Conservation (phyloP, 1,139 yeast genomes). For the Zygoascus sp. region DNA sequence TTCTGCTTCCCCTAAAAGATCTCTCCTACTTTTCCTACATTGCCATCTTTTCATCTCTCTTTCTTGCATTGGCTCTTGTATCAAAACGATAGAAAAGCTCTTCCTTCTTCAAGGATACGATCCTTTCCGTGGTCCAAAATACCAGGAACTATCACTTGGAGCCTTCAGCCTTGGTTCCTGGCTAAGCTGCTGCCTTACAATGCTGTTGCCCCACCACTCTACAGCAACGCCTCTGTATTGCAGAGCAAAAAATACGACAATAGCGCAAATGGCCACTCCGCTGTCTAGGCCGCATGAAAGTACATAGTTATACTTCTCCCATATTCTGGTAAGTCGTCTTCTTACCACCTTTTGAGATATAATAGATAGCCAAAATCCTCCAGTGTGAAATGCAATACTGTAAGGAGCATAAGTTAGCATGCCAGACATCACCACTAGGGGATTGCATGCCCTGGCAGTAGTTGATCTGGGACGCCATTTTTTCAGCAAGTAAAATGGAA, state of each 20-base stretch:
- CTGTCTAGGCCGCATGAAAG: conserved; percentile 53
- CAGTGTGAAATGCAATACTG: conserved; percentile 48
- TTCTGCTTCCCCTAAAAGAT: conserved; percentile 43
- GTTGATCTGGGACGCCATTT: conserved; percentile 9
- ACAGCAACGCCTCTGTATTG: conserved; percentile 40
- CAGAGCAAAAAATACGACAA: conserved; percentile 51
- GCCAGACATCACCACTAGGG: conserved; percentile 23
- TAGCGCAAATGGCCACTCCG: conserved; percentile 55
- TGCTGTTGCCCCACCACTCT: conserved; percentile 57
- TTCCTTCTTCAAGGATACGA: conserved; percentile 5
- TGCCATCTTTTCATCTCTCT: background rate
- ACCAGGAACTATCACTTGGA: background rate
- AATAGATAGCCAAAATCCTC: conserved; percentile 49
- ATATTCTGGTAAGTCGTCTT: conserved; percentile 48
- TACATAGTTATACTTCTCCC: conserved; percentile 61
- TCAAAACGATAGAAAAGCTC: background rate
- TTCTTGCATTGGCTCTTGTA: conserved; percentile 2
- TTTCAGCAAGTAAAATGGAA: conserved; percentile 38
- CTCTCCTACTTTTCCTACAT: background rate
- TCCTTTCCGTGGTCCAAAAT: conserved; percentile 6
- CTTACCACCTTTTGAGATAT: conserved; percentile 50
- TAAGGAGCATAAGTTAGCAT: conserved; percentile 44
- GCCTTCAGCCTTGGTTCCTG: conserved; percentile 2
- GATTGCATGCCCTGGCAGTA: conserved; percentile 1
- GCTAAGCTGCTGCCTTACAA: background rate